These are phyloP conservation scores for Pseudogymnoascus destructans DNA, from an alignment of 2,329 filamentous ascomycete species.

Conservation along the genomic window DNA sequence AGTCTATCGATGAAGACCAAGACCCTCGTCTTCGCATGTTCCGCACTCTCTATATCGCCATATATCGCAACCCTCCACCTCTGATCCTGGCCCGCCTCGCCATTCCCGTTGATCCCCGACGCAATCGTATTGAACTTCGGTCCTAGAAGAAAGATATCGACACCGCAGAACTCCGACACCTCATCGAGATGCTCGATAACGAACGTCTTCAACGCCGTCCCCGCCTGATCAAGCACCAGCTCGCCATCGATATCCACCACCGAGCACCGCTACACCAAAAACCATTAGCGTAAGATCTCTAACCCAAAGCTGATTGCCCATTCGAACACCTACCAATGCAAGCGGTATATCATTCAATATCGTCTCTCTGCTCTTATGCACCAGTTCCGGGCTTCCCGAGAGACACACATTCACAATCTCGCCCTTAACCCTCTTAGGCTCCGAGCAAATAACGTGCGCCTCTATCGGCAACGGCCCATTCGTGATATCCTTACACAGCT, in stretches of 20 bases:
- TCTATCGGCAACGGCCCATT: conserved; percentile 59
- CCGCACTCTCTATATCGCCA: conserved; percentile 85
- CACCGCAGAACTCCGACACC: conserved; percentile 77
- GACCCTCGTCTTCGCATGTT: conserved; percentile 92
- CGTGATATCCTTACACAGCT: conserved; percentile 71
- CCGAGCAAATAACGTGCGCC: conserved; percentile 70
- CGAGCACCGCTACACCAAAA: conserved; percentile 59
- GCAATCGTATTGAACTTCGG: conserved; percentile 75
- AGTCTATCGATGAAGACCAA: conserved; percentile 95
- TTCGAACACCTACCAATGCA: conserved; percentile 60
- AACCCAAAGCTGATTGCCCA: not conserved
- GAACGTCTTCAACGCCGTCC: conserved; percentile 55
- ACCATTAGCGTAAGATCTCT: conserved; percentile 12
- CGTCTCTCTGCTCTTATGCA: conserved; percentile 78
- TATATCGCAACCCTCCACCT: conserved; percentile 89
- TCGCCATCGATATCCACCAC: conserved; percentile 88
- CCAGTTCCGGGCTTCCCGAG: conserved; percentile 73
- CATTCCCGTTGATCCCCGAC: conserved; percentile 58
- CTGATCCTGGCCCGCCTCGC: conserved; percentile 69
- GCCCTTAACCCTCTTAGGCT: conserved; percentile 57
- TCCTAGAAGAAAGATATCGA: conserved; percentile 90
- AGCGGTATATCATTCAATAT: conserved; percentile 88
- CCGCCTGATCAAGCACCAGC: conserved; percentile 63
- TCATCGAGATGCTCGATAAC: conserved; percentile 79
- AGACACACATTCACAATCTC: conserved; percentile 80